Base-by-base conservation (phyloP, 1,139 yeast genomes). In the Pneumocystis carinii region DNA sequence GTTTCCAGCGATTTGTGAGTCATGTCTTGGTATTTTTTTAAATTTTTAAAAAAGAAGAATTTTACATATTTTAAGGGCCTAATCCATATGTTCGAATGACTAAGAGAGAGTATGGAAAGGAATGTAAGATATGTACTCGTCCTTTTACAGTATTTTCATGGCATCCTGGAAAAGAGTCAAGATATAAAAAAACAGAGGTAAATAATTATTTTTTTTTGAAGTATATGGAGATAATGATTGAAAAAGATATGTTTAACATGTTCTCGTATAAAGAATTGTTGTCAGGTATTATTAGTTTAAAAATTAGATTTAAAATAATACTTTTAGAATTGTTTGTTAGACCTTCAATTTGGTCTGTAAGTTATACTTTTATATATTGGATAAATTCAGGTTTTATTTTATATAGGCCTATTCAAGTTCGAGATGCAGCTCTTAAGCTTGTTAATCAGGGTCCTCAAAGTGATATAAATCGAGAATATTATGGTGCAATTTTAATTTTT, bases 141-240 rank as follows among this genome's bases (percentile, higher is more conserved):
- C 90, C 96, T 0, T 90, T 86, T 75, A 84, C 90, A 0, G 84
- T 86, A 3, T 90, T 83, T 71, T 79, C 86, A 66, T 89, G 96
- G 95, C 80, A 69, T 41, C 75, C 76, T 1, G 70, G 70, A 29
- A 67, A 70, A 29, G 71, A 71, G 6, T 63, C 67, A 17, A 67
- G 70, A 57, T 68, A 68, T 60, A 68, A 70, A 59, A 64, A 64
- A 62, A 66, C 72, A 27, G 64, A 69, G 63, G 62, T 68, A 15
- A 67, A 7, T 17, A 10, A 7, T 39, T 15, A 58, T 48, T 48
- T 48, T 39, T 39, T 39, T 48, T 12, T 8, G 4, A 10, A 48
- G 24, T 24, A 48, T 24, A 8, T 48, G 12, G 27, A 42, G 12
- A 24, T 48, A 24, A 12, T 24, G 24, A 19, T 59, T 15, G 64